These are phyloP conservation scores for Melampsora abietis-canadensis DNA, from an alignment of 1,284 basidiomycete species.

Conservation along the genomic window DNA sequence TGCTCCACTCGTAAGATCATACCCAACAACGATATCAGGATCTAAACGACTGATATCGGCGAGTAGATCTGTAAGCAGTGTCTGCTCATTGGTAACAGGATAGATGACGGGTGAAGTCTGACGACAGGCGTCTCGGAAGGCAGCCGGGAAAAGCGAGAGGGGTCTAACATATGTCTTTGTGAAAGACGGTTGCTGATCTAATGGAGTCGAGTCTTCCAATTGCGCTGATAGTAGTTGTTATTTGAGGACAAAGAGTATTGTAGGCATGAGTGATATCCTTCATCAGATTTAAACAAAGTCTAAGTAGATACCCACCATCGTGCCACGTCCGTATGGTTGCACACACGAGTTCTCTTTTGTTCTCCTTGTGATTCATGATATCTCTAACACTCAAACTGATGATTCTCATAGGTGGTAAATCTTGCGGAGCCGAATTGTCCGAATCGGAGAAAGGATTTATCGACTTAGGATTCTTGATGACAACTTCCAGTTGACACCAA, in stretches of 20 bases:
- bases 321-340: slow-evolving; percentile 81
- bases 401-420: slow-evolving; percentile 82
- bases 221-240: too few species aligned
- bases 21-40: slow-evolving; percentile 90
- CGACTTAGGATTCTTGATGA: slow-evolving; percentile 77
- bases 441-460: slow-evolving; percentile 77
- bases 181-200: slow-evolving; percentile 75
- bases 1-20: slow-evolving; percentile 88
- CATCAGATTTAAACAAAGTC: neutral
- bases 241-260: too few species aligned
- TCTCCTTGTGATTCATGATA: slow-evolving; percentile 88
- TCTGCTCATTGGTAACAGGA: slow-evolving; percentile 29
- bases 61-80: slow-evolving; percentile 20
- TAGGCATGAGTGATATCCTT: neutral
- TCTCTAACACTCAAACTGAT: slow-evolving; percentile 86
- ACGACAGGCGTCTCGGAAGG: slow-evolving; percentile 64
- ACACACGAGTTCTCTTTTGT: slow-evolving; percentile 88
- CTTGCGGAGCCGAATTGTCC: slow-evolving; percentile 70
- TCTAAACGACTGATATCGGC: slow-evolving; percentile 80
- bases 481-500: slow-evolving; percentile 93
- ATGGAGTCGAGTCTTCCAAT: slow-evolving; percentile 83
- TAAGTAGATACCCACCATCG: slow-evolving; percentile 62
- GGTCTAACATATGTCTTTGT: slow-evolving; percentile 90
- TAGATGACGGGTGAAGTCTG: slow-evolving; percentile 21
- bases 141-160: slow-evolving; percentile 73